Evolutionary conservation across 306 rosid genomes (phyloP).

Genomic region (Ormosia semicastrata): DNA sequence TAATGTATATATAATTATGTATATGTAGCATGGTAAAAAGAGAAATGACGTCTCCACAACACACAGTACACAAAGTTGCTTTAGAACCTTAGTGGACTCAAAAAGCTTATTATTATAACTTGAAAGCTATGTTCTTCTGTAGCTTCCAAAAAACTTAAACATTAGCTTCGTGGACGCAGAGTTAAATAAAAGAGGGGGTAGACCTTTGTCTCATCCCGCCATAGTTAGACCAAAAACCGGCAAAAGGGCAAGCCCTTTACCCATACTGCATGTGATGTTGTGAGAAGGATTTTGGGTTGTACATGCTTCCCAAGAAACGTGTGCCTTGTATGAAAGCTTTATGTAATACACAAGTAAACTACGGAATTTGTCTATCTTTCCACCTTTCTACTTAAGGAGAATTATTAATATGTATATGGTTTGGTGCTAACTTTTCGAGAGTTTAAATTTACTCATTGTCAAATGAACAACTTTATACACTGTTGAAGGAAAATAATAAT

Average conservation of each 20-base stretch:
- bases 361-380: not conserved
- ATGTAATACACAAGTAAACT: not conserved
- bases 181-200: no score
- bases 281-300: not conserved
- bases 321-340: not conserved
- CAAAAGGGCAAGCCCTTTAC: not conserved
- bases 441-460: no score
- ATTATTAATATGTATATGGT: no score
- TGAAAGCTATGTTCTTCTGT: not conserved
- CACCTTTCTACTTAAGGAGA: no score
- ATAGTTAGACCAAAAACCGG: not conserved
- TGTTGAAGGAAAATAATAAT: no score
- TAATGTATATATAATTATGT: no score
- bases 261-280: not conserved
- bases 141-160: not conserved
- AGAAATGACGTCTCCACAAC: no score
- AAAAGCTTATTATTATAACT: not conserved
- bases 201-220: not conserved
- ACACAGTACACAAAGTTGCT: no score
- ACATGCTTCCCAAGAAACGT: not conserved
- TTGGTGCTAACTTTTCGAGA: no score
- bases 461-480: no score
- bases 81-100: not conserved
- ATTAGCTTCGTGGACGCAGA: not conserved
- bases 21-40: no score